Percentiles rank a stretch among this genome's conserved stretches.
Conservation (phyloP, 176 grass and related monocot species). For the Cenchrus americanus region DNA sequence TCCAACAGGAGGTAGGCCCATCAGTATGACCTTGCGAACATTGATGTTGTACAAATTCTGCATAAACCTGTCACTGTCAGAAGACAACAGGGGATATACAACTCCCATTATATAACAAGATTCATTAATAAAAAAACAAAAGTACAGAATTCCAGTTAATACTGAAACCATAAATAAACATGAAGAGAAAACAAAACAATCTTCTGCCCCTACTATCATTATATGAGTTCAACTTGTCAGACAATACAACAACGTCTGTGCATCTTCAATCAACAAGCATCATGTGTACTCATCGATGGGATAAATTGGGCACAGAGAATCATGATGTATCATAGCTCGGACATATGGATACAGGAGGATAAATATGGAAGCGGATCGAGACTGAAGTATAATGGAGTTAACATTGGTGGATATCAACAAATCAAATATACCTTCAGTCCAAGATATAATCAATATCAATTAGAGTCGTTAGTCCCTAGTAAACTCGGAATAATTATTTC, state of each 20-base stretch:
- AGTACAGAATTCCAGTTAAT: neutral
- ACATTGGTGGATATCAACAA: neutral
- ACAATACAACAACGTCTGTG: neutral
- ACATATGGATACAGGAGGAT: neutral
- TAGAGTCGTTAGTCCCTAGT: neutral
- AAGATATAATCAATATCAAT: neutral
- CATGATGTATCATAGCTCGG: neutral
- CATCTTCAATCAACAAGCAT: constrained; percentile 18
- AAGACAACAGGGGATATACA: neutral
- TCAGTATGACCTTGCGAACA: constrained; percentile 62
- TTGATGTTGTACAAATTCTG: constrained; percentile 85
- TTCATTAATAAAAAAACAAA: neutral
- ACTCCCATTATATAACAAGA: neutral
- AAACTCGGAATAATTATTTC: neutral
- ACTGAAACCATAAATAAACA: neutral
- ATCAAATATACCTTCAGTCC: neutral
- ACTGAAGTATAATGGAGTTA: neutral
- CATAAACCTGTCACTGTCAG: constrained; percentile 32
- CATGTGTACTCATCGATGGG: neutral
- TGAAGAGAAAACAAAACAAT: neutral
- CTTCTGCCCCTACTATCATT: neutral
- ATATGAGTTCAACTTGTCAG: neutral
- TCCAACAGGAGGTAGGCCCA: constrained; percentile 78
- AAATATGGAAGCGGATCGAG: neutral
- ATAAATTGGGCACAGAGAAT: constrained; percentile 7